Percentiles rank a stretch among this genome's conserved stretches.
Conservation (phyloP, 2,329 filamentous ascomycete genomes). For the Basipetospora chlamydospora region DNA sequence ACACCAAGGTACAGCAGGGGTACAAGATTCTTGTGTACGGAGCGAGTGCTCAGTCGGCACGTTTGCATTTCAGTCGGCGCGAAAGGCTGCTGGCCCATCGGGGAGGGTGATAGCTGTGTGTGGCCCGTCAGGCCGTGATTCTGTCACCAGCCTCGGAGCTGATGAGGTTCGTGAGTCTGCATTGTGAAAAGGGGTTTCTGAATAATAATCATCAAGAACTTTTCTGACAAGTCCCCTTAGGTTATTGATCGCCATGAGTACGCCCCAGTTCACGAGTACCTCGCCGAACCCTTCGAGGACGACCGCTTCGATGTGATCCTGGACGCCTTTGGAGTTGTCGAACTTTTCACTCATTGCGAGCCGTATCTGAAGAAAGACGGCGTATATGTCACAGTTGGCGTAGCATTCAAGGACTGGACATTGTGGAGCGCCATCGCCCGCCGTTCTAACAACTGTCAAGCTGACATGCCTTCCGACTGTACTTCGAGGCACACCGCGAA, state of each 20-base stretch:
- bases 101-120: background rate
- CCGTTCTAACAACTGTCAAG: background rate
- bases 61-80: background rate
- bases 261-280: background rate
- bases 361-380: conserved; percentile 1
- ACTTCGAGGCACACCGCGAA: background rate
- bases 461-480: background rate
- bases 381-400: background rate
- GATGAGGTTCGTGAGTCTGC: background rate
- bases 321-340: background rate
- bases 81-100: background rate
- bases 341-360: background rate
- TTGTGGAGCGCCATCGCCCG: background rate
- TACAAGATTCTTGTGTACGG: conserved; percentile 1
- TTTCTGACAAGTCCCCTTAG: no score
- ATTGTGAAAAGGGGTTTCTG: no score
- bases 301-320: conserved; percentile 1
- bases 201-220: no score
- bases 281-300: background rate
- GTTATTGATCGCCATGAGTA: conserved; percentile 1
- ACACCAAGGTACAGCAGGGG: background rate
- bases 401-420: background rate
- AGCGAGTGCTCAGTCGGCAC: background rate
- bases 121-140: background rate
- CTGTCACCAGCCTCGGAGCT: background rate